Base-by-base conservation (phyloP, 202 grass and related monocot genomes). In the Setaria viridis region DNA sequence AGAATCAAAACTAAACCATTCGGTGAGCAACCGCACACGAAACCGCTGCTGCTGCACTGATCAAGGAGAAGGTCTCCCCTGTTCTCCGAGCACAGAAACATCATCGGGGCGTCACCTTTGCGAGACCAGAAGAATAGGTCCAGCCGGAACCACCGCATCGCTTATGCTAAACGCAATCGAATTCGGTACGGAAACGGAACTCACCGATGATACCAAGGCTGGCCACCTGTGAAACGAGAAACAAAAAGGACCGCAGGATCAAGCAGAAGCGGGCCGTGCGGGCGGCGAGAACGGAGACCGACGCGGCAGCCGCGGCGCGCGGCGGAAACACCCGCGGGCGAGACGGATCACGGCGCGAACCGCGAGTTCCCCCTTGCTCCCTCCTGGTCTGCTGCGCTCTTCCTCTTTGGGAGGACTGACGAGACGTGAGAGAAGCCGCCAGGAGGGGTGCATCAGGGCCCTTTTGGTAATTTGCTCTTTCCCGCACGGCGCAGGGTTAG, bases 391-490 rank as follows among this genome's bases (percentile, higher is more conserved):
- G 39, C 39, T 41, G 9, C 20, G 19, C 47, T 56, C 12, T 35
- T n/a, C 62, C 70, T 12, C 66, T 62, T 64, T 42, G 70, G 34
- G 45, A 68, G 45, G 45, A 29, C 4, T 15, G 41, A 30, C n/a
- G 9, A 29, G 9, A 29, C 32, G 16, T 11, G 42, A 21, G 42
- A 21, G 15, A 59, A 59, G 33, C 42, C 60, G 53, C 14, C 50
- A 33, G 59, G 49, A 65, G 73, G 0, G 30, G 9, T 50, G 68
- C 6, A 67, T 68, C 12, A 72, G 75, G 89, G 85, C 4, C 3
- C 6, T 85, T 84, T 71, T 32, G 7, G 85, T 84, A 91, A 85
- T 58, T 78, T 63, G 13, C 5, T 2, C 6, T 11, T 48, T 9
- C 48, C 51, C 70, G 20, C 53, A 62, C 64, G 49, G 48, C 35